Percentiles rank a stretch among this genome's conserved stretches.
These are phyloP conservation scores for Geotrichum phurueaensis DNA, from an alignment of 1,139 yeast genomes.

Conservation along the genomic window DNA sequence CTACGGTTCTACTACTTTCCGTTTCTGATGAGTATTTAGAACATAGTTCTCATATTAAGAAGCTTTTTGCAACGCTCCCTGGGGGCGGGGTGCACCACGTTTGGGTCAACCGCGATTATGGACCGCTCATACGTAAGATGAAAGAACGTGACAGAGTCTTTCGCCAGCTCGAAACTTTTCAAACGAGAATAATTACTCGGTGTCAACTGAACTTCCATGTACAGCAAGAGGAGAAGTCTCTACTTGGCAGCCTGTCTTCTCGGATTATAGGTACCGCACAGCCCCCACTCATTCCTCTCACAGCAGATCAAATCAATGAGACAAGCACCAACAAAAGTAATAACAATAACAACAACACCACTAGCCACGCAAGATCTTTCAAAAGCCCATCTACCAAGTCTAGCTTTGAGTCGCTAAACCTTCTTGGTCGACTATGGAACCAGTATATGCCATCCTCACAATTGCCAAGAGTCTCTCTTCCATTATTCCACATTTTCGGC, in stretches of 20 bases:
- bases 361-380: neutral
- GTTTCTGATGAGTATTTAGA: conserved; percentile 20
- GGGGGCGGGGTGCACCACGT: conserved; percentile 25
- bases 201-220: conserved; percentile 4
- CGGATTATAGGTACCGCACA: neutral
- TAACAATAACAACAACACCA: neutral
- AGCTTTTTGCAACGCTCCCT: conserved; percentile 24
- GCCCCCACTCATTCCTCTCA: neutral
- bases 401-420: neutral
- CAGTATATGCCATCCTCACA: conserved; percentile 19
- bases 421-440: conserved; percentile 28
- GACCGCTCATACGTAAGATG: conserved; percentile 22
- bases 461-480: conserved; percentile 20
- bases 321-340: neutral
- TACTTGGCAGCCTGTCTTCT: neutral
- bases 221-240: conserved; percentile 6
- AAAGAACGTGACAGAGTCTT: conserved; percentile 20
- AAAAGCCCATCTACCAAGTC: neutral
- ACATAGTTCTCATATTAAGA: conserved; percentile 19
- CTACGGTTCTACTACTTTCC: conserved; percentile 28
- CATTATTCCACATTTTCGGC: conserved; percentile 7
- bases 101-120: conserved; percentile 32
- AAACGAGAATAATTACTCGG: conserved; percentile 16
- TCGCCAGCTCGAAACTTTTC: conserved; percentile 24
- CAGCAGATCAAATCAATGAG: neutral